These are phyloP conservation scores for Gossypium sturtianum DNA, from an alignment of 345 rosid species.

Conservation along the genomic window DNA sequence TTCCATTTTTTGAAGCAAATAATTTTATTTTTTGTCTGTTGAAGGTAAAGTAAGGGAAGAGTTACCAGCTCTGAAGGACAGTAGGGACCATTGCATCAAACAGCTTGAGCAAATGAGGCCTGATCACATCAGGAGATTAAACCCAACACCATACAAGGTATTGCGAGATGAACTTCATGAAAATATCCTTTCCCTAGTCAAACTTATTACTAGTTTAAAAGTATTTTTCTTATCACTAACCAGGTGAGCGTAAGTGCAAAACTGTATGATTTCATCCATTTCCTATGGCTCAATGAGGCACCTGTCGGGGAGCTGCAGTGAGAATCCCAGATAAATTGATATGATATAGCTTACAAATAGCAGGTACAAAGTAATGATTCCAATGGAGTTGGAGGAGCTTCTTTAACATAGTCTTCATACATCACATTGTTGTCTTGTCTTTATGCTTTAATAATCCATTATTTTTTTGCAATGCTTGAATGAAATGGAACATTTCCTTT, in stretches of 20 bases:
- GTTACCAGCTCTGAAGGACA: conserved; percentile 56
- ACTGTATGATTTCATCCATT: conserved; percentile 89
- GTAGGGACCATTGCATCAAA: conserved; percentile 68
- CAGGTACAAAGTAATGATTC: conserved; percentile 12
- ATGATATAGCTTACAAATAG: conserved; percentile 16
- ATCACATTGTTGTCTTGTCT: not conserved
- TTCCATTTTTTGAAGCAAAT: not conserved
- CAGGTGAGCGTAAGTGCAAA: conserved; percentile 93
- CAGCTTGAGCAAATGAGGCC: conserved; percentile 88
- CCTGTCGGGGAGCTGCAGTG: conserved; percentile 94
- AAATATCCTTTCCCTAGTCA: not conserved
- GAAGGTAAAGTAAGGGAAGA: conserved; percentile 62
- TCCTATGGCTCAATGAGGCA: conserved; percentile 97
- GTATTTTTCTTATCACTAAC: not conserved
- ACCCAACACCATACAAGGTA: conserved; percentile 97
- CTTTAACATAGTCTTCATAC: not conserved
- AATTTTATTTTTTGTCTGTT: not conserved
- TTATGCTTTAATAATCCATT: not conserved
- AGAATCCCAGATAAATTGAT: conserved; percentile 5
- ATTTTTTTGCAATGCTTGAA: not conserved
- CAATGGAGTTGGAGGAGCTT: conserved; percentile 18
- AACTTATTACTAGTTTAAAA: not conserved
- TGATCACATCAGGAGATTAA: conserved; percentile 90
- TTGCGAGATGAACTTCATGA: not conserved
- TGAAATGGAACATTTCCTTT: not conserved